These are phyloP conservation scores for Monilinia aucupariae DNA, from an alignment of 2,329 filamentous ascomycete genomes.

Conservation along the genomic window DNA sequence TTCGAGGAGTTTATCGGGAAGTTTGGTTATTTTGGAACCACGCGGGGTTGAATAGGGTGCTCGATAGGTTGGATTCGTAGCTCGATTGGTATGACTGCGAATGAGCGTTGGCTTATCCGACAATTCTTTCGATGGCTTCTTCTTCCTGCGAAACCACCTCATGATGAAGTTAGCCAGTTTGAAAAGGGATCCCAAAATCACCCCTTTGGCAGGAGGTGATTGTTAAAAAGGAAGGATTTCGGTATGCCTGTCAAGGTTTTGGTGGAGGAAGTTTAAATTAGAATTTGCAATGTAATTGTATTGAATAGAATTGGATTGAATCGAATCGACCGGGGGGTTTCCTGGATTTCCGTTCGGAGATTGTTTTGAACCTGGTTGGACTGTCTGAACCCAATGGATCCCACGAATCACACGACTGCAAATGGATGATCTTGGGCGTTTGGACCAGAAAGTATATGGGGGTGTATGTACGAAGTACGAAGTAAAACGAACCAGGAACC, in stretches of 20 bases:
- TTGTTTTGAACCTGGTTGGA: too few relatives aligned
- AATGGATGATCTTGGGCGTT: too few relatives aligned
- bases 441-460: too few relatives aligned
- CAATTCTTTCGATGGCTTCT: conserved; percentile 3
- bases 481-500: too few relatives aligned
- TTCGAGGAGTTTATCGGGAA: conserved; percentile 65
- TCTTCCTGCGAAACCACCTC: conserved; percentile 17
- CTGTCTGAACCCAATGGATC: too few relatives aligned
- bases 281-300: too few relatives aligned
- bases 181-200: not conserved
- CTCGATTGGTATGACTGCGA: conserved; percentile 9
- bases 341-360: too few relatives aligned
- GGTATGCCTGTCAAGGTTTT: not conserved
- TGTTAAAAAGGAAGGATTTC: not conserved
- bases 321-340: too few relatives aligned
- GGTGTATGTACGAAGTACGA: too few relatives aligned
- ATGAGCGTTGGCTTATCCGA: conserved; percentile 10
- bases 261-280: not conserved
- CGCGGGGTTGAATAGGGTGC: conserved; percentile 17
- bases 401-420: too few relatives aligned
- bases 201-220: conserved; percentile 13
- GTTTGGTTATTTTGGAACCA: conserved; percentile 32
- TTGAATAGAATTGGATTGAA: too few relatives aligned
- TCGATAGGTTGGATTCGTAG: conserved; percentile 1
- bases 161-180: conserved; percentile 16